These are phyloP conservation scores for Chenopodium formosanum DNA, from an alignment of 148 eudicot genomes.

Conservation along the genomic window DNA sequence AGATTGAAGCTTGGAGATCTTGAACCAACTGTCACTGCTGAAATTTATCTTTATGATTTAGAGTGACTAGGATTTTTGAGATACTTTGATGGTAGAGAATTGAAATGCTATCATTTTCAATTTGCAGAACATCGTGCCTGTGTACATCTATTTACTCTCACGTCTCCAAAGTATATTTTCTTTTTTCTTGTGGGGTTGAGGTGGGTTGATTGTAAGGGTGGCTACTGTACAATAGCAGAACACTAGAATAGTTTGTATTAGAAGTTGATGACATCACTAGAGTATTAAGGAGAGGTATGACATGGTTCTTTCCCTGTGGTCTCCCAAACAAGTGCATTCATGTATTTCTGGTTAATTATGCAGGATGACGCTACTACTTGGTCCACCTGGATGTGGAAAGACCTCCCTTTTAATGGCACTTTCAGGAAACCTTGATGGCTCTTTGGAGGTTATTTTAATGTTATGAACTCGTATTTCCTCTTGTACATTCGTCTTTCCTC, in stretches of 20 bases:
- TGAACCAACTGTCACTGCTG: no score
- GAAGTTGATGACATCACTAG: not conserved
- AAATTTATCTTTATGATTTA: no score
- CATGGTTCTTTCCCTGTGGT: not conserved
- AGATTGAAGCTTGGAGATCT: not conserved
- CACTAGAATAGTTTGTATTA: not conserved
- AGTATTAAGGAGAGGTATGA: not conserved
- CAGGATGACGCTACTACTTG: conserved; percentile 77
- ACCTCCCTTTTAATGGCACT: conserved; percentile 68
- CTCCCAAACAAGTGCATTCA: conserved; percentile 6
- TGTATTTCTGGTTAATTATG: conserved; percentile 6
- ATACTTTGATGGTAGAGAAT: no score
- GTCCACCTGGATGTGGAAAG: conserved; percentile 89
- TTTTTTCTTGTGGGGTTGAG: not conserved
- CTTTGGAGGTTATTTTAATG: conserved; percentile 49
- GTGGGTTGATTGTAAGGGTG: not conserved
- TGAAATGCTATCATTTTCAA: no score
- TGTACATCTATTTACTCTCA: no score
- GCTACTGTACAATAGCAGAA: not conserved
- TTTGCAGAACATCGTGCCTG: no score
- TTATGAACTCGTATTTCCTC: not conserved
- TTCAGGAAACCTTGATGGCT: conserved; percentile 60
- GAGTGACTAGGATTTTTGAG: no score
- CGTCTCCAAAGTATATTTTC: not conserved
- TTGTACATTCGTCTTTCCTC: no score